Evolutionary conservation across 2,329 filamentous ascomycete species (phyloP).

Genomic region (Curvularia sp.): DNA sequence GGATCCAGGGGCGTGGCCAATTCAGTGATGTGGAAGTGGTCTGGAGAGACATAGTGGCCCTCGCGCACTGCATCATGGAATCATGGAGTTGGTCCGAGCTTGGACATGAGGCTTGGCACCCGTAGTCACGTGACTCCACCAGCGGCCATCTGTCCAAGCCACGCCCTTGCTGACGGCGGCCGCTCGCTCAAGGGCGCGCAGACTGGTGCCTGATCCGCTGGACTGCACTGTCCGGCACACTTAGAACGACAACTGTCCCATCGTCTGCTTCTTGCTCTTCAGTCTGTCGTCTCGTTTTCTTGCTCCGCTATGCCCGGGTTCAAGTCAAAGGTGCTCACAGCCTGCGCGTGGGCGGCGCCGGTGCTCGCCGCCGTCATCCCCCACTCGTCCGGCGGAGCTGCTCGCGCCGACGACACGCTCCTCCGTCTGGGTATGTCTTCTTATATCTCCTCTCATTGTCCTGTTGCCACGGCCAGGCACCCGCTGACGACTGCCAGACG

Average conservation of each 20-base stretch:
- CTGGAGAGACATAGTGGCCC: constrained; percentile 2
- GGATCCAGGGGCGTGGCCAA: background rate
- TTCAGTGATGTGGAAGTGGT: background rate
- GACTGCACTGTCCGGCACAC: background rate
- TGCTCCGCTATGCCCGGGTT: constrained; percentile 40
- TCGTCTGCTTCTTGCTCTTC: constrained; percentile 18
- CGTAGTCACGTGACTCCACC: constrained; percentile 3
- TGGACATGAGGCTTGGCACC: constrained; percentile 15
- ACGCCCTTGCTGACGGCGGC: constrained; percentile 32
- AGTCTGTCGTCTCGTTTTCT: constrained; percentile 9
- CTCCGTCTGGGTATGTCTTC: constrained; percentile 42
- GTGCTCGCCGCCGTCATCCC: constrained; percentile 41
- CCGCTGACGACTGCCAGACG: constrained; percentile 43
- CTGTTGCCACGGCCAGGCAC: constrained; percentile 42
- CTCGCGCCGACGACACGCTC: constrained; percentile 30
- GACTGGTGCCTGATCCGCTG: constrained; percentile 46
- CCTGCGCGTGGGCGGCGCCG: constrained; percentile 39
- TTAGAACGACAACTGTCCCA: constrained; percentile 31
- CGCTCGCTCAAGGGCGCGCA: constrained; percentile 21
- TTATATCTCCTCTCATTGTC: constrained; percentile 26
- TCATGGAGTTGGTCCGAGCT: constrained; percentile 16
- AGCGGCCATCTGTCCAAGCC: constrained; percentile 39
- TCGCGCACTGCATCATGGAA: constrained; percentile 10
- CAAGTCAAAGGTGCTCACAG: constrained; percentile 43
- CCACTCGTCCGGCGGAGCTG: constrained; percentile 20